Evolutionary conservation across 495 filamentous ascomycete genomes (phyloP).

Genomic region (Neurospora sp.): DNA sequence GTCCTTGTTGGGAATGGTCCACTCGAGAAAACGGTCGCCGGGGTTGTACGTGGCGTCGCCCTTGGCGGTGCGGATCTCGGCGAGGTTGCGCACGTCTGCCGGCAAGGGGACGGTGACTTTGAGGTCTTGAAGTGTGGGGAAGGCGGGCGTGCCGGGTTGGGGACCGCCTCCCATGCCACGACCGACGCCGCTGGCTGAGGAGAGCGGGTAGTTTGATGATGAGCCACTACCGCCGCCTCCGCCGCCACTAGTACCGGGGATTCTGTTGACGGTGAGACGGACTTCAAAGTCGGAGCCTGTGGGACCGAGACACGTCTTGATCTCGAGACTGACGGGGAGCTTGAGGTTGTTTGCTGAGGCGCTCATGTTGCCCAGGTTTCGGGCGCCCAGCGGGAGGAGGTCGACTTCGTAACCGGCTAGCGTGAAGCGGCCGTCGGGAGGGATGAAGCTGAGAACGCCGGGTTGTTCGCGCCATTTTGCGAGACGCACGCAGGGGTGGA

Average conservation of each 20-base stretch:
- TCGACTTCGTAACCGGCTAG: constrained; percentile 93
- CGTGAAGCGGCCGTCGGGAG: constrained; percentile 91
- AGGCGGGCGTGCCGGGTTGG: constrained; percentile 33
- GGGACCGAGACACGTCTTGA: constrained; percentile 67
- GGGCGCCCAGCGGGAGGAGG: constrained; percentile 53
- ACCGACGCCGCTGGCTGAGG: background rate
- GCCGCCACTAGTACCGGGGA: constrained; percentile 40
- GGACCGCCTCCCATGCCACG: constrained; percentile 22
- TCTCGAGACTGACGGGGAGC: constrained; percentile 70
- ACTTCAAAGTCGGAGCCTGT: constrained; percentile 82
- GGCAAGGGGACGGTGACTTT: constrained; percentile 76
- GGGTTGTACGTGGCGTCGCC: constrained; percentile 77
- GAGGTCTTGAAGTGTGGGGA: constrained; percentile 70
- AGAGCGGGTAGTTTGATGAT: background rate
- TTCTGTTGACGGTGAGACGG: constrained; percentile 57
- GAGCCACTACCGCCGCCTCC: constrained; percentile 23
- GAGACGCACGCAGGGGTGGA: constrained; percentile 89
- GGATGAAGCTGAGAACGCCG: constrained; percentile 87
- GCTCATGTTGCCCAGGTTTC: constrained; percentile 29
- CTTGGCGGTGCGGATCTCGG: constrained; percentile 69
- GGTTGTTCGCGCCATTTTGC: constrained; percentile 77
- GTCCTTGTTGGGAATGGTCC: constrained; percentile 67
- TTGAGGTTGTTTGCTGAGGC: constrained; percentile 49
- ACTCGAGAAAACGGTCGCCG: constrained; percentile 64
- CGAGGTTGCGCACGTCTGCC: constrained; percentile 70